Percentiles rank a stretch among this genome's conserved stretches.
Conservation (phyloP, 495 filamentous ascomycete species). For the Lichenothelia convexa region DNA sequence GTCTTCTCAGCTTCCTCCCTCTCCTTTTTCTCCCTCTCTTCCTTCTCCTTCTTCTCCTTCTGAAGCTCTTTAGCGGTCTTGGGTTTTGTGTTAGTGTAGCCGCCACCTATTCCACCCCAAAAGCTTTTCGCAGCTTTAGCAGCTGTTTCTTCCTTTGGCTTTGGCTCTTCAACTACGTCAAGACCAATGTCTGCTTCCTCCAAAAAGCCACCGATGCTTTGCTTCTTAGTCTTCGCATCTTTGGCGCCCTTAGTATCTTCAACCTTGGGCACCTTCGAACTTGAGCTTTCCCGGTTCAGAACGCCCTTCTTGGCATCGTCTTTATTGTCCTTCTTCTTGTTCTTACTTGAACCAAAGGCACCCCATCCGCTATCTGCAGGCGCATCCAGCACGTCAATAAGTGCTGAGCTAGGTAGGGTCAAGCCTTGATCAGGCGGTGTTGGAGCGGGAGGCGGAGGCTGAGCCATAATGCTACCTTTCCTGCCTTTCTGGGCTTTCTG, state of each 20-base stretch:
- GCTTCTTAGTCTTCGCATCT: conserved; percentile 19
- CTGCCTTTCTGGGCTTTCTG: conserved; percentile 13
- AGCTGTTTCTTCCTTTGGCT: conserved; percentile 4
- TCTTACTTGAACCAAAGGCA: conserved; percentile 3
- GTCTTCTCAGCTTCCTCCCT: conserved; percentile 3
- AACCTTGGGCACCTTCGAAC: background rate
- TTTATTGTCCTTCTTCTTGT: conserved; percentile 11
- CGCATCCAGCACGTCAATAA: background rate
- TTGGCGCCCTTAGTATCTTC: conserved; percentile 6
- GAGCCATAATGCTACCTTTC: conserved; percentile 13
- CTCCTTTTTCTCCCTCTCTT: conserved; percentile 3
- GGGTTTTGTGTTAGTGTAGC: background rate
- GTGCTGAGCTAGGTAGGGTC: background rate
- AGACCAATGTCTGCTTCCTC: background rate
- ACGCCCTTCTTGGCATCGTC: conserved; percentile 7
- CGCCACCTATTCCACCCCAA: background rate
- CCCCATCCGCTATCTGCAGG: conserved; percentile 14
- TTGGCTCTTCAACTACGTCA: conserved; percentile 6
- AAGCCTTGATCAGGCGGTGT: conserved; percentile 15
- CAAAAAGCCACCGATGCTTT: background rate
- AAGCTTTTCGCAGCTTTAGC: background rate
- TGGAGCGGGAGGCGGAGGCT: conserved; percentile 13
- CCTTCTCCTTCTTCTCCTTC: conserved; percentile 6
- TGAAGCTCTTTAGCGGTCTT: conserved; percentile 4
- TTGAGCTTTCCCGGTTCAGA: background rate